A percentile compares a stretch with the other conserved stretches of the same genome.
phyloP scores from a whole-genome alignment of 129 eudicot species.

The Erigeron canadensis region DNA sequence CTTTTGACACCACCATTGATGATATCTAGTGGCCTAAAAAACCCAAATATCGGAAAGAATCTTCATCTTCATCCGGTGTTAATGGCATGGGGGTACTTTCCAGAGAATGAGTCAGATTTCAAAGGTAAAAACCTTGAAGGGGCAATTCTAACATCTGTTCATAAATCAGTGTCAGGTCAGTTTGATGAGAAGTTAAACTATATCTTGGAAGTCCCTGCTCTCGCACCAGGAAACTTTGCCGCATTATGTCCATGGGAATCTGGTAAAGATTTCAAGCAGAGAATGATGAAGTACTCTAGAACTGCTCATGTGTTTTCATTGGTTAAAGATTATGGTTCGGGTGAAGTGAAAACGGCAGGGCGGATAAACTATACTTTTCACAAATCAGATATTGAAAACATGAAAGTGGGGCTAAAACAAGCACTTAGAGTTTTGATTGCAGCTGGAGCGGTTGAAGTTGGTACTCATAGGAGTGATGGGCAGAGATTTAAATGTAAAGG shows the following conservation, averaged over 20 bases:
- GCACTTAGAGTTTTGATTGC: conserved; percentile 70
- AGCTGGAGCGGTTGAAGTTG: conserved; percentile 89
- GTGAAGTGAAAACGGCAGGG: conserved; percentile 55
- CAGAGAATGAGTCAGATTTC: conserved; percentile 41
- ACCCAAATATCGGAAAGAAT: conserved; percentile 65
- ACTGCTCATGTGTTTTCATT: conserved; percentile 69
- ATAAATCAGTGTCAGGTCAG: conserved; percentile 39
- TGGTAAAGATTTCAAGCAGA: conserved; percentile 53
- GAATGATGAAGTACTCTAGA: conserved; percentile 60
- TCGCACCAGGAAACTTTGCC: conserved; percentile 72
- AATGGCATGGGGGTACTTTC: conserved; percentile 98
- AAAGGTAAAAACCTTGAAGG: conserved; percentile 66
- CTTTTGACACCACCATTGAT: conserved; percentile 76
- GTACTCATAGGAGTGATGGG: conserved; percentile 75
- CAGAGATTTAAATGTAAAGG: conserved; percentile 60
- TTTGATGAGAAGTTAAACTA: conserved; percentile 21
- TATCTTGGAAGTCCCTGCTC: conserved; percentile 60
- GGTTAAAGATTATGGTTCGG: conserved; percentile 68
- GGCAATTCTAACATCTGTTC: conserved; percentile 68
- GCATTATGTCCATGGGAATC: conserved; percentile 68
- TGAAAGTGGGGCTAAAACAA: conserved; percentile 52
- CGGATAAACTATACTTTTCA: conserved; percentile 42
- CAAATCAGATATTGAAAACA: conserved; percentile 43
- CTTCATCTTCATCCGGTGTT: conserved; percentile 82
- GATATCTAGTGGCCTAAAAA: conserved; percentile 74